Evolutionary conservation across 169 alveolate species (phyloP), one percentile per base, ranked within the genome.

Genomic region (Babesia caballi): DNA sequence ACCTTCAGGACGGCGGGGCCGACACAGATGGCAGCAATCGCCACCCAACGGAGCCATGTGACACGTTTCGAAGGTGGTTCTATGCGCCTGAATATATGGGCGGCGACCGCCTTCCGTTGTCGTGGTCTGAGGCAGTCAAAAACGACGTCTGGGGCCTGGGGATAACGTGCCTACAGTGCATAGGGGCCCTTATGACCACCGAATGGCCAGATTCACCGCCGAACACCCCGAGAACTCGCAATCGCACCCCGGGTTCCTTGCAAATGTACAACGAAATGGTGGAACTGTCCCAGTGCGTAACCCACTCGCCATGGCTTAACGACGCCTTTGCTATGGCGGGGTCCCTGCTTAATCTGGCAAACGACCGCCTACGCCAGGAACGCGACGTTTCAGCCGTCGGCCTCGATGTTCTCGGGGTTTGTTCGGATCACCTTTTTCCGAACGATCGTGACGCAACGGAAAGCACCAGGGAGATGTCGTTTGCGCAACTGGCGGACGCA

Each of bases 71-170:
- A 21, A 17, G 4, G 40, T 65, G 30, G n/a, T 63, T 49, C 33
- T 15, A 27, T n/a, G 40, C 84, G 4, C 84, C 84, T 19, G 84
- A 74, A 47, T 35, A 49, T 2, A 9, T 74, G 32, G 9, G 17
- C 4, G 33, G 47, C 15, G 4, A 6, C 23, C 7, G 17, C 12
- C 38, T 35, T 30, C 41, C 28, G 11, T 12, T 25, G 11, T 42
- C 25, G 19, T 28, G 60, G 51, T 11, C 11, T 3, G 54, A 54
- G 6, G 32, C 51, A 17, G 19, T 76, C 17, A 76, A 53, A 28
- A 69, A 63, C 35, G 87, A 78, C 33, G 38, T 72, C 6, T 78
- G 87, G 87, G 41, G 69, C 27, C 56, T 78, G 32, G 87, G 87
- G 28, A 78, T 78, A 19, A 46, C 60, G 11, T 21, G 57, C 28